Conservation (phyloP, 371 early-diverging fungal genomes). For the Zancudomyces culisetae region DNA sequence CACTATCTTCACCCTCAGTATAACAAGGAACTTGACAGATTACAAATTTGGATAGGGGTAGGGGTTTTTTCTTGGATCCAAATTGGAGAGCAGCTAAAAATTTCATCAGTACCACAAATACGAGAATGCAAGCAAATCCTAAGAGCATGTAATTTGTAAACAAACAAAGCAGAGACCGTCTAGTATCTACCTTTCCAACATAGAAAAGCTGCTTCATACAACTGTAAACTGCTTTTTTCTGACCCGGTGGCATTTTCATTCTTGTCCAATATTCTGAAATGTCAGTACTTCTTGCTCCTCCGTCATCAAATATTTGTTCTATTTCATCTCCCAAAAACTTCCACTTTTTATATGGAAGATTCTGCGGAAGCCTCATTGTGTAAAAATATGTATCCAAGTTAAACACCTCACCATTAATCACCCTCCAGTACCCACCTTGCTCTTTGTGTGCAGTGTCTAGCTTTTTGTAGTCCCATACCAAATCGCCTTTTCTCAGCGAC, state of each 20-base stretch:
- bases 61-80: conserved; percentile 41
- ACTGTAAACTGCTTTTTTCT: conserved; percentile 15
- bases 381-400: conserved; percentile 31
- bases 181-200: conserved; percentile 60
- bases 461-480: conserved; percentile 86
- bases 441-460: conserved; percentile 49
- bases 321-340: conserved; percentile 19
- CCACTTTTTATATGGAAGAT: conserved; percentile 35
- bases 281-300: conserved; percentile 38
- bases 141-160: conserved; percentile 70
- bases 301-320: conserved; percentile 67
- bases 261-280: conserved; percentile 8
- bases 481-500: conserved; percentile 72
- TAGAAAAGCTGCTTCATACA: conserved; percentile 27
- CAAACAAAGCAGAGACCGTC: conserved; percentile 54
- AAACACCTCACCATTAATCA: conserved; percentile 32
- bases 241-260: background rate
- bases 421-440: conserved; percentile 31
- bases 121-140: conserved; percentile 46
- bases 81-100: conserved; percentile 72
- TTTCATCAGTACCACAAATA: conserved; percentile 61
- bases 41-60: conserved; percentile 68
- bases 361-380: conserved; percentile 24
- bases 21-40: conserved; percentile 86
- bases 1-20: conserved; percentile 77